phyloP scores from a whole-genome alignment of 2,329 filamentous ascomycete species.

The Ciborinia camelliae region DNA sequence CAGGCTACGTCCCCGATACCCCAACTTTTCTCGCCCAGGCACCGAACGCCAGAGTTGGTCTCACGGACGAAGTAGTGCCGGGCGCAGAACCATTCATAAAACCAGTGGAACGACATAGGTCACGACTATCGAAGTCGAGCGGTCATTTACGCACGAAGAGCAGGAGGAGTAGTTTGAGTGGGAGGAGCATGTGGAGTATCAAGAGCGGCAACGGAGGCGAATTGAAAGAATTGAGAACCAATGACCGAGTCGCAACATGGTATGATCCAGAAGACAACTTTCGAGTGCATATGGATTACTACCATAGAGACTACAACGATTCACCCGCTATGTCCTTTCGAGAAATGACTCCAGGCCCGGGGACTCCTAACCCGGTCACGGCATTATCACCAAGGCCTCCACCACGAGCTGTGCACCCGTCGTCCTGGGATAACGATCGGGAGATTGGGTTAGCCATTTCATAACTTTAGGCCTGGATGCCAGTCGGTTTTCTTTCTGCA shows the following conservation, averaged over 20 bases:
- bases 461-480: constrained; percentile 15
- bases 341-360: neutral
- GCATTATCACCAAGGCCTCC: constrained; percentile 15
- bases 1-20: constrained; percentile 25
- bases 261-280: constrained; percentile 31
- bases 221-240: constrained; percentile 22
- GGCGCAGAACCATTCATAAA: constrained; percentile 59
- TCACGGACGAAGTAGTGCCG: constrained; percentile 59
- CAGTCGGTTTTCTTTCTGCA: constrained; percentile 5
- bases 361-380: neutral
- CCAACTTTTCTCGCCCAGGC: constrained; percentile 55
- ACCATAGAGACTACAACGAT: constrained; percentile 23
- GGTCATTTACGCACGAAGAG: constrained; percentile 35
- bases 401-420: neutral
- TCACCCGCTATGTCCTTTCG: constrained; percentile 22
- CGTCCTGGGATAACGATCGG: constrained; percentile 13
- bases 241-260: constrained; percentile 29
- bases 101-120: constrained; percentile 50
- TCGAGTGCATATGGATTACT: constrained; percentile 21
- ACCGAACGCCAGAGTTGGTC: constrained; percentile 58
- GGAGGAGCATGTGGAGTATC: constrained; percentile 32
- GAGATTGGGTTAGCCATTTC: constrained; percentile 19
- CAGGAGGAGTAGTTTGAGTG: constrained; percentile 34
- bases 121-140: constrained; percentile 49
- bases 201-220: constrained; percentile 23